These are phyloP conservation scores for Neurospora cerealis DNA, from an alignment of 495 filamentous ascomycete genomes.

Conservation along the genomic window DNA sequence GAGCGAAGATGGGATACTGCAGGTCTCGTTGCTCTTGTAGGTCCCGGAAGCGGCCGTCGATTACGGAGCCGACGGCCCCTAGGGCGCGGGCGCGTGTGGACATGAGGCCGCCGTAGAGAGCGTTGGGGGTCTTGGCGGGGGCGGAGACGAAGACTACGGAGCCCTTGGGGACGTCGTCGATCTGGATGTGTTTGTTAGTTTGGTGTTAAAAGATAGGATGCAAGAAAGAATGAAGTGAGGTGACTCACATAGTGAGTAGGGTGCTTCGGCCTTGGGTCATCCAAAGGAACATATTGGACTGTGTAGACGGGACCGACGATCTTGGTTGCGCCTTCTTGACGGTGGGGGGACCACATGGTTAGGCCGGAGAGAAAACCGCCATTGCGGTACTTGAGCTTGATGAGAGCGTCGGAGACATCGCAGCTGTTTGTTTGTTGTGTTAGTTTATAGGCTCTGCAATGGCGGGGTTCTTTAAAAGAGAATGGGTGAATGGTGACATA, in stretches of 20 bases:
- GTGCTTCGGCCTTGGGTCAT: constrained; percentile 35
- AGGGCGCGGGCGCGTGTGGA: constrained; percentile 41
- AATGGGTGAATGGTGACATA: constrained; percentile 7
- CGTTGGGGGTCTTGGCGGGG: constrained; percentile 41
- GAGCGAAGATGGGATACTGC: constrained; percentile 41
- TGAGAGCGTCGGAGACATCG: constrained; percentile 37
- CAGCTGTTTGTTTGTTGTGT: constrained; percentile 22
- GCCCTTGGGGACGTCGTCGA: constrained; percentile 41
- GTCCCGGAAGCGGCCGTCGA: constrained; percentile 51
- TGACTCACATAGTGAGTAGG: constrained; percentile 38
- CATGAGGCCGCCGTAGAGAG: constrained; percentile 53
- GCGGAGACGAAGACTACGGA: constrained; percentile 48
- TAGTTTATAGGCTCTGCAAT: neutral
- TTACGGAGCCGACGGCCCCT: constrained; percentile 34
- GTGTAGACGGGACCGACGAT: constrained; percentile 50
- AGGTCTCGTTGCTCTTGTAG: constrained; percentile 49
- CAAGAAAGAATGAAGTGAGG: too few species aligned
- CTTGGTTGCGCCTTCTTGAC: constrained; percentile 40
- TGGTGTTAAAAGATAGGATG: neutral
- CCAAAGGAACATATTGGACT: constrained; percentile 40
- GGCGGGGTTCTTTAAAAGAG: neutral
- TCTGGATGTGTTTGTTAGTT: constrained; percentile 22
- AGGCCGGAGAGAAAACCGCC: constrained; percentile 49
- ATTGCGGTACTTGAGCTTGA: constrained; percentile 39
- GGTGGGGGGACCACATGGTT: constrained; percentile 46